Base-by-base conservation (phyloP, 495 filamentous ascomycete genomes). In the Aspergillus saccharolyticus region DNA sequence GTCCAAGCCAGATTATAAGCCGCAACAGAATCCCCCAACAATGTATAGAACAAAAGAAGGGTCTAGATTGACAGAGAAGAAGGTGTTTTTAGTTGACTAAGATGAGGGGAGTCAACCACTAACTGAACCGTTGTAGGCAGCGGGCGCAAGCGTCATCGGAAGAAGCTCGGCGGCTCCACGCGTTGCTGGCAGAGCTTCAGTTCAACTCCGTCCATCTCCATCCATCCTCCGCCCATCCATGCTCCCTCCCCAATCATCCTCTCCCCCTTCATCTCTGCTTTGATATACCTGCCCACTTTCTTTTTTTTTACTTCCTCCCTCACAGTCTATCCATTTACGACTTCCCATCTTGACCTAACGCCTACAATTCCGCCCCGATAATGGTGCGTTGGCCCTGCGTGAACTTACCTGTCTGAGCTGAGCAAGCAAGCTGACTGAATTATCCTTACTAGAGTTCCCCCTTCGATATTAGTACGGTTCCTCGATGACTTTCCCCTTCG, bases 381-480 rank as follows among this genome's bases (percentile, higher is more conserved):
- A 67, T 67, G 65, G 65, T 67, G 64, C 19, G 65, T 67, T 44
- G 19, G 25, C 42, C 42, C 55, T 53, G 51, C 48, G 43, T 46
- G 57, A 42, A 48, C 44, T 57, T 59, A 39, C 42, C 48, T 20
- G 43, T 24, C 25, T 48, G 28, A 16, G 48, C 50, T 42, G 50
- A 52, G 24, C 44, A 60, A 47, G 47, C 48, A 66, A 59, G 71
- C 73, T 76, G 63, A 76, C 73, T 52, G 59, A 54, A 58, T 57
- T 12, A 12, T 63, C 66, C 66, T 44, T 58, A 67, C 60, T 62
- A 90, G 87, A 78, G 81, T 73, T 89, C 85, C 54, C 90, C 90
- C 56, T 94, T 94, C 85, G 83, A 88, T 65, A 96, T 96, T 79
- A 96, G 89, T 94, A 84, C 69, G 84, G 55, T 14, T 44, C 53